Evolutionary conservation across 1,139 yeast species (phyloP), one percentile per base, ranked within the genome.

Genomic region (Nakaseomyces bracarensis): DNA sequence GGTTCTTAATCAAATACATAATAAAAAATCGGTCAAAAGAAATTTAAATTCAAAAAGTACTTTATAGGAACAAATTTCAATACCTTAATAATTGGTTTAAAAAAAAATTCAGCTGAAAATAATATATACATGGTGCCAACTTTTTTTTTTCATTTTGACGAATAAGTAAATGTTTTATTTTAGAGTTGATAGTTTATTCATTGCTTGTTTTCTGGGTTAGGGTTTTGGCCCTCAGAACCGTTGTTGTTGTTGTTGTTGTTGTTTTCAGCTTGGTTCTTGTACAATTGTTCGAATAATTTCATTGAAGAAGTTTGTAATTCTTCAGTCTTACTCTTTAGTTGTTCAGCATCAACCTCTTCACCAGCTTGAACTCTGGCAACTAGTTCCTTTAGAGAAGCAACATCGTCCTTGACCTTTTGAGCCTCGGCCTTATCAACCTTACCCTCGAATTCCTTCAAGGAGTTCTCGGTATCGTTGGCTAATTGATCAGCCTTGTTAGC

Each of bases 401-500:
- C 77, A 68, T 77, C 77, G 64, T 75, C 82, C 70, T 77, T 80
- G 56, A 91, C 83, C 72, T 81, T 81, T 60, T 65, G 68, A 43
- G 67, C 66, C 62, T 85, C 95, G 57, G 85, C 87, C 69, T 82
- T 75, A 65, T 86, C 93, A 54, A 91, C 70, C 74, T 89, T 93
- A 56, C 84, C 95, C 73, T 84, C 89, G 74, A 84, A 86, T 74
- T 91, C 96, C 68, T 79, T 82, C 69, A 91, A 74, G 43, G 96
- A 87, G 72, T 77, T 75, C 74, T 91, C 97, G 59, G 96, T 89
- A 70, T 89, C 97, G 70, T 85, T 85, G 70, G 93, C 85, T 67
- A 89, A 80, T 70, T 85, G 89, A 70, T 91, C 97, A 54, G 96
- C 96, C 69, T 86, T 86, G 87, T 91, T 91, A 63, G 96, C 95